Evolutionary conservation across 1,284 basidiomycete genomes (phyloP), one percentile per base, ranked within the genome.

Genomic region (Phellopilus nigrolimitatus): DNA sequence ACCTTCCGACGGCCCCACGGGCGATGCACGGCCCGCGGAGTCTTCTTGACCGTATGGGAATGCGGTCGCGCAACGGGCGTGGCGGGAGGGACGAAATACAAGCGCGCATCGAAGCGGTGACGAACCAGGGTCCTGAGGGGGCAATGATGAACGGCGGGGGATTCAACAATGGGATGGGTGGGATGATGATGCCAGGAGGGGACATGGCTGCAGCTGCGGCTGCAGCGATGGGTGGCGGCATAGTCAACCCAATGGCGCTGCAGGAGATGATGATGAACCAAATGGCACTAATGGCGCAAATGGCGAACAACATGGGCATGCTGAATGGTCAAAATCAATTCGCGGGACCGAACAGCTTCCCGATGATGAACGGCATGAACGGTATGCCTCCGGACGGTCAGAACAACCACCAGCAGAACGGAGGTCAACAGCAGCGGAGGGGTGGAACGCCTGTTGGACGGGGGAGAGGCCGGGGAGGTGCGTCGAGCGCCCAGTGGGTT

Each of bases 251-350:
- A 38, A 60, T 89, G 58, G 70, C 86, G 70, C 63, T 89, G 53
- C 87, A 90, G 66, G 88, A 90, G 67, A 83, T 90, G 75, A 83
- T 90, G 80, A 83, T 88, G 80, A 86, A 77, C 65, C 85, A 89
- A 64, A 88, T 90, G 85, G 84, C 86, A 38, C 72, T 90, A 59
- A 89, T 90, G 86, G 80, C 84, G 30, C 88, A 89, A 66, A 84
- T 89, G 77, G 82, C 84, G 21, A 75, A 80, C 22, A 78, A 76
- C 13, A 81, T 88, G 74, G 87, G 84, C 17, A 82, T 89, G 64
- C 71, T 86, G 59, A 79, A 76, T 76, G 78, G 30, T 64, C 70
- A 15, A 68, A 73, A 72, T 9, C 75, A 80, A 61, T 78, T 79
- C 63, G 71, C 64, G 61, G 74, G 71, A 46, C 28, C 59, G 47